Evolutionary conservation across 2,329 filamentous ascomycete genomes (phyloP), one percentile per base, ranked within the genome.

Genomic region (Immersiporthe knoxdaviesiana): DNA sequence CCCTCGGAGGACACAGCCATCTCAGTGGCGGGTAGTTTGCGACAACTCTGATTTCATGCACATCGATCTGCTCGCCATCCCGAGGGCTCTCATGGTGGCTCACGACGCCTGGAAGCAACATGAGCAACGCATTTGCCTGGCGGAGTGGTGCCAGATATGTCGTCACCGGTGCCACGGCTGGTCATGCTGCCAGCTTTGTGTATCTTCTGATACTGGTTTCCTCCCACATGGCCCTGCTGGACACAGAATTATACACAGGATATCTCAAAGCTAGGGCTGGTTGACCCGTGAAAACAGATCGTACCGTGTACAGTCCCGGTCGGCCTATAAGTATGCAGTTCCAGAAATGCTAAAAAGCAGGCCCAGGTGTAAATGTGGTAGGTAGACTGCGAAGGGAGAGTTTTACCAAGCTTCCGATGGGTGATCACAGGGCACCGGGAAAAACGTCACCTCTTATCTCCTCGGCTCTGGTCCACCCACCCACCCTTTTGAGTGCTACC

Each of bases 141-240:
- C 18, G n/a, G 35, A 21, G 21, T 32, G 32, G n/a, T 56, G 41
- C 30, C 61, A 37, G 21, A 50, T 24, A 21, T 66, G 52, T 56
- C 63, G 66, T 68, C 66, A 68, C 32, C 21, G 30, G 63, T 64
- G 30, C 27, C 69, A 64, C 63, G 47, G 27, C 16, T 66, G 63
- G 30, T 63, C 59, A 60, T 64, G 47, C 37, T 32, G 44, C 50
- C 52, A 60, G 44, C 8, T 39, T 60, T 21, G 47, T 47, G 59
- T 54, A 47, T 56, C 63, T 60, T 59, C 30, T 70, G 68, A 67
- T 41, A 32, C 64, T 50, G n/a, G 59, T 47, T 60, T 3, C 27
- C 47, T 61, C 64, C 21, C 59, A 60, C 44, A 50, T 39, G 58
- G 63, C 27, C 44, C 27, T 63, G 58, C 39, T 37, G 24, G n/a